Evolutionary conservation across 306 rosid species (phyloP).

Genomic region (Ammopiptanthus mongolicus): DNA sequence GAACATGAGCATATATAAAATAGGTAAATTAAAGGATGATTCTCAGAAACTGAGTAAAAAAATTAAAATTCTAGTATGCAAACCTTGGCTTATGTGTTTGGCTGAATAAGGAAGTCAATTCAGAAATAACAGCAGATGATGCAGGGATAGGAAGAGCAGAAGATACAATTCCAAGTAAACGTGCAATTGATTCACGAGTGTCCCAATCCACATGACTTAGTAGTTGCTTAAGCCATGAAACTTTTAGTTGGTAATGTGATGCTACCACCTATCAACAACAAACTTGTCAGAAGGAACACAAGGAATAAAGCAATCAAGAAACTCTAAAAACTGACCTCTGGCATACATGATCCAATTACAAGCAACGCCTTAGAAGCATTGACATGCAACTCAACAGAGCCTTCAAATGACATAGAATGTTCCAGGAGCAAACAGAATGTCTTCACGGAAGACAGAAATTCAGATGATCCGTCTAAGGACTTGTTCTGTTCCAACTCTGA

Average conservation of each 20-base stretch:
- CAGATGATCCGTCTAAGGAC: constrained; percentile 41
- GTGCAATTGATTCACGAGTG: constrained; percentile 90
- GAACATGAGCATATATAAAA: constrained; percentile 18
- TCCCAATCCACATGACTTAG: constrained; percentile 80
- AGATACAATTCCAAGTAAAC: constrained; percentile 88
- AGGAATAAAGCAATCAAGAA: constrained; percentile 26
- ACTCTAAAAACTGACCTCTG: constrained; percentile 53
- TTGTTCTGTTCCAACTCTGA: constrained; percentile 56
- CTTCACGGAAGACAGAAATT: constrained; percentile 52
- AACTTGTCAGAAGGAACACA: constrained; percentile 24
- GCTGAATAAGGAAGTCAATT: constrained; percentile 55
- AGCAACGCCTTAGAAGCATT: constrained; percentile 80
- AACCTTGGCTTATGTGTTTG: constrained; percentile 65
- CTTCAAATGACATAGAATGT: constrained; percentile 87
- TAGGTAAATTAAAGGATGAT: neutral
- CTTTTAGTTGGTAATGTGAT: constrained; percentile 53
- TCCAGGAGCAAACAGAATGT: constrained; percentile 67
- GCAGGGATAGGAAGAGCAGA: constrained; percentile 55
- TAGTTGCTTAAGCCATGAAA: constrained; percentile 78
- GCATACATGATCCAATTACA: constrained; percentile 66
- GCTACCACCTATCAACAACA: constrained; percentile 64
- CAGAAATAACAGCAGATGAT: constrained; percentile 49
- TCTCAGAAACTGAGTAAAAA: neutral
- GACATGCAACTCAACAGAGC: constrained; percentile 84
- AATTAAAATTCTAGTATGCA: constrained; percentile 17